Evolutionary conservation across 2,329 filamentous ascomycete species (phyloP).

Genomic region (Aspergillus sclerotialis): DNA sequence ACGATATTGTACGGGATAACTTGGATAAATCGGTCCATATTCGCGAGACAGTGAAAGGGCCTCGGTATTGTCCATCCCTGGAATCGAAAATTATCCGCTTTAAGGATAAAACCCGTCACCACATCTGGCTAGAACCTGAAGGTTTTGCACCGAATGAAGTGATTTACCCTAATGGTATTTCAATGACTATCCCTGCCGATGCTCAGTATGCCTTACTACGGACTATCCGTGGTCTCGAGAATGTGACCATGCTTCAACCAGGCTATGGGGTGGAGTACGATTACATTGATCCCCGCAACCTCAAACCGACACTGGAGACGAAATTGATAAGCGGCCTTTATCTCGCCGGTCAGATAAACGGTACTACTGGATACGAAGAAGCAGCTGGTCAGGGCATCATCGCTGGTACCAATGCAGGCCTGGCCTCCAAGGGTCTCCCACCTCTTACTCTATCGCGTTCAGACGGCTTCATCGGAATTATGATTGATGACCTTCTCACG

Average conservation of each 20-base stretch:
- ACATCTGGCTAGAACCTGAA: constrained; percentile 96
- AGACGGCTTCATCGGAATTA: constrained; percentile 95
- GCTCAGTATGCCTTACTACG: constrained; percentile 79
- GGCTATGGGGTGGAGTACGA: constrained; percentile 98
- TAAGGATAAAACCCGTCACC: constrained; percentile 68
- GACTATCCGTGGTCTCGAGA: constrained; percentile 80
- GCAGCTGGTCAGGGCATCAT: constrained; percentile 88
- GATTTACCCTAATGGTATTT: constrained; percentile 93
- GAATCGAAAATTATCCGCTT: constrained; percentile 94
- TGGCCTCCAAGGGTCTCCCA: constrained; percentile 60
- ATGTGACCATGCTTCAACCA: constrained; percentile 84
- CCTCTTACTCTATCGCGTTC: constrained; percentile 66
- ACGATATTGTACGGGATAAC: constrained; percentile 78
- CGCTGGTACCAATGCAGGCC: constrained; percentile 87
- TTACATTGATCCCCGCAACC: constrained; percentile 87
- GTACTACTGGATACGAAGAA: constrained; percentile 96
- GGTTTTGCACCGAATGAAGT: constrained; percentile 76
- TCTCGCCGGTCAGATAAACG: constrained; percentile 94
- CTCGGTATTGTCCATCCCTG: constrained; percentile 89
- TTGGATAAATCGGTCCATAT: constrained; percentile 97
- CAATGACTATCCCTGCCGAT: constrained; percentile 89
- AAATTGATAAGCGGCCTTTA: constrained; percentile 85
- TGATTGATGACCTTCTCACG: constrained; percentile 96
- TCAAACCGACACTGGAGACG: constrained; percentile 86
- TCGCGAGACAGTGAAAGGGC: constrained; percentile 86